Conservation (phyloP, 129 eudicot genomes). For the Tagetes patula region DNA sequence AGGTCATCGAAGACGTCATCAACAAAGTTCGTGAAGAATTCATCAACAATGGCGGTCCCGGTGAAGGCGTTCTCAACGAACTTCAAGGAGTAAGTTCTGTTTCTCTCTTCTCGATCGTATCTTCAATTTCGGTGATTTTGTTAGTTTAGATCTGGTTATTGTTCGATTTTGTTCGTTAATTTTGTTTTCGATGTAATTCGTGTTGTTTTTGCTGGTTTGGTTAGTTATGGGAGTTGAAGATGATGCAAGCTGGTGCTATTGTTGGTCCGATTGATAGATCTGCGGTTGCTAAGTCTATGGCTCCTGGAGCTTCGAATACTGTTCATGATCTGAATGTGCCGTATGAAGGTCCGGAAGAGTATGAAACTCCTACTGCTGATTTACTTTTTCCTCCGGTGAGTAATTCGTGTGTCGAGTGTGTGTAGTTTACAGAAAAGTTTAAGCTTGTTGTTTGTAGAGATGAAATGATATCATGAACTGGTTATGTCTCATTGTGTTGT, state of each 20-base stretch:
- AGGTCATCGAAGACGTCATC: constrained; percentile 86
- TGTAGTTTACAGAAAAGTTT: constrained; percentile 6
- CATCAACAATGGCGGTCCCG: constrained; percentile 73
- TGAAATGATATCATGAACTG: constrained; percentile 4
- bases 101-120: neutral
- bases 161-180: constrained; percentile 23
- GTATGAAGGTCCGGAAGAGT: constrained; percentile 91
- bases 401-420: neutral
- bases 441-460: constrained; percentile 3
- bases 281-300: constrained; percentile 43
- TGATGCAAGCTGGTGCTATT: constrained; percentile 83
- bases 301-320: constrained; percentile 61
- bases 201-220: constrained; percentile 9
- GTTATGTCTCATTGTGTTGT: neutral
- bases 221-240: constrained; percentile 89
- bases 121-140: neutral
- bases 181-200: constrained; percentile 18
- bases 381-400: constrained; percentile 88
- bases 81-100: constrained; percentile 75
- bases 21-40: constrained; percentile 87
- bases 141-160: constrained; percentile 31
- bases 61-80: constrained; percentile 72
- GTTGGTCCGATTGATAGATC: constrained; percentile 83
- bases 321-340: constrained; percentile 94
- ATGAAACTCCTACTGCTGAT: constrained; percentile 93